phyloP scores from a whole-genome alignment of 306 rosid genomes.

The Boehmeria nivea region DNA sequence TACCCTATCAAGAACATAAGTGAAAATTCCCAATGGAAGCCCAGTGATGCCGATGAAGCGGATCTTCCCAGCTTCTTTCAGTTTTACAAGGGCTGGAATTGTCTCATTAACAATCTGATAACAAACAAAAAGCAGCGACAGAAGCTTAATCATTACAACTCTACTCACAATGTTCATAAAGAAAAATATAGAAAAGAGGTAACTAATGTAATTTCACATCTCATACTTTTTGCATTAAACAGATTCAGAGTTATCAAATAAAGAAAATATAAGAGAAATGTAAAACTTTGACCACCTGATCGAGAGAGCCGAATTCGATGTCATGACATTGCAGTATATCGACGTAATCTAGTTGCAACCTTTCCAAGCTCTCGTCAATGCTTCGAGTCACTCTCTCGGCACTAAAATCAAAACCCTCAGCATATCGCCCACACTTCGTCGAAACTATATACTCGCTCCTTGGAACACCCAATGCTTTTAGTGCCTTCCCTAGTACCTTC shows the following conservation, averaged over 20 bases:
- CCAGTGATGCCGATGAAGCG: slow-evolving; percentile 87
- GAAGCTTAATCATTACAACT: background rate
- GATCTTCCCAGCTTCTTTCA: slow-evolving; percentile 77
- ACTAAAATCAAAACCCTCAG: slow-evolving; percentile 82
- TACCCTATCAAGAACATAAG: slow-evolving; percentile 78
- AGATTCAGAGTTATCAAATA: background rate
- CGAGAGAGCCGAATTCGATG: slow-evolving; percentile 78
- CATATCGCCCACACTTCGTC: slow-evolving; percentile 84
- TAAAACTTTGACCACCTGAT: slow-evolving; percentile 45
- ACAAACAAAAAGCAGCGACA: slow-evolving; percentile 15
- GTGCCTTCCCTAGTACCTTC: slow-evolving; percentile 66
- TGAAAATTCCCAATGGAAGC: slow-evolving; percentile 68
- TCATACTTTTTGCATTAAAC: background rate
- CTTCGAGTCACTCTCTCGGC: slow-evolving; percentile 78
- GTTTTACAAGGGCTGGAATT: slow-evolving; percentile 71
- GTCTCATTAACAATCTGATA: slow-evolving; percentile 76
- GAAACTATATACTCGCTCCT: slow-evolving; percentile 72
- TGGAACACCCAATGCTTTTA: slow-evolving; percentile 66
- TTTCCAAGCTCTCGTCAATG: slow-evolving; percentile 83
- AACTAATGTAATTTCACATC: background rate
- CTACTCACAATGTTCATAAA: background rate
- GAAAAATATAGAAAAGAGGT: no score
- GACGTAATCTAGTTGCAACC: slow-evolving; percentile 81
- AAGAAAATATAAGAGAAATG: slow-evolving; percentile 1
- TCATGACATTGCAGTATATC: slow-evolving; percentile 95